Base-by-base conservation (phyloP, 495 filamentous ascomycete genomes). In the Penicillium atrosanguineum region DNA sequence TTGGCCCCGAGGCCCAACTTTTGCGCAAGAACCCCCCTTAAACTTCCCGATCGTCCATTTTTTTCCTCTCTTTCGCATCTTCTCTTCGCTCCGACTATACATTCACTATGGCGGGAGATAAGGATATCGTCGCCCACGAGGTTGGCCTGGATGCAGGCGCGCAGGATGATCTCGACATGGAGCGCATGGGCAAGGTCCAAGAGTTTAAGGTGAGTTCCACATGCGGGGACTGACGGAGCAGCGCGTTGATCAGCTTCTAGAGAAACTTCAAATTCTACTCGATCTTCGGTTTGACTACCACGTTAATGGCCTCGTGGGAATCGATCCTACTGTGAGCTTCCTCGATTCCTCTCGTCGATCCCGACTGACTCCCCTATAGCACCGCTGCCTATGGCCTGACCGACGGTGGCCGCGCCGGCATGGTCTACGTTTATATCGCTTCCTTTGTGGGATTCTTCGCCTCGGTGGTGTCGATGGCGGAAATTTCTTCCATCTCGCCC, bases 261-360 rank as follows among this genome's bases (percentile, higher is more conserved):
- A 65, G 77, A 47, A 77, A 75, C 42, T 76, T 78, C 55, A 65
- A 68, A 8, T 77, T 77, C 31, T 57, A 74, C 6, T 75, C 77
- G 0, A 78, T 78, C 14, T 54, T 79, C 8, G 72, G 73, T 7
- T 79, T 78, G 55, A 71, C 71, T 20, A 75, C 71, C 15, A 75
- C 75, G 1, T 53, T 80, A 25, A 74, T 78, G 64, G 69, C 72
- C 6, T 76, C 73, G 15, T 80, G 76, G 76, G 76, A 80, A 47
- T 73, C 69, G 14, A 68, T 75, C 39, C 46, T 75, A 25, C 65
- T 73, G 65, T 68, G 48, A 63, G 65, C 9, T 6, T 8, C 18
- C 28, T 1, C 34, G 37, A 37, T 28, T 31, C 18, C 41, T 7
- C 20, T 15, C n/a, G n/a, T 21, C 31, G 29, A 4, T 14, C 34